Evolutionary conservation across 2,329 filamentous ascomycete species (phyloP), one percentile per base, ranked within the genome.

Genomic region (Ophiobolus disseminans): DNA sequence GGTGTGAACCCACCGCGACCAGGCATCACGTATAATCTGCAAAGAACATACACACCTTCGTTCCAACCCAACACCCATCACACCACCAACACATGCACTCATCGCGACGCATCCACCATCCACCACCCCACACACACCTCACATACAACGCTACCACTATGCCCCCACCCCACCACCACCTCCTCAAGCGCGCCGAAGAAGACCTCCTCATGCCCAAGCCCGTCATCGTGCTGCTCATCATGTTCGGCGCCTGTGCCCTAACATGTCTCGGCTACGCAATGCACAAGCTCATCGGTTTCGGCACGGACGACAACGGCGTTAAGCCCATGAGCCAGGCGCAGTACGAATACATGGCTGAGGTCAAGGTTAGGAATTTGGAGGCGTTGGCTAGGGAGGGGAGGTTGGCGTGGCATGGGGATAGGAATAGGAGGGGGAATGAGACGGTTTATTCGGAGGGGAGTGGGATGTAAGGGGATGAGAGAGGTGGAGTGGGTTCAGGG

Each of bases 271-370:
- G 54, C 16, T 65, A 50, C 32, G 62, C 62, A 3, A 26, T 63
- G 6, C 53, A 63, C 30, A 44, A 45, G 7, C 46, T 48, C 11
- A 62, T 56, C 34, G 59, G 57, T 8, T 58, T 62, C 32, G 31
- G 21, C 11, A 4, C 23, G 7, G 42, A 50, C 14, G 37, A 19
- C 3, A 56, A 59, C 14, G 43, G 40, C 1, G 34, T 62, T 36
- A 60, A 53, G 40, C 50, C 44, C 0, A 34, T 48, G 13, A 48
- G 43, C 1, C 31, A 16, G 3, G 57, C 52, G n/a, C 62, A 65
- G 31, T 49, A 49, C 14, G 48, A 54, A 11, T 65, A 65, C 21
- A 65, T 65, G 62, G 49, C 57, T 3, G 59, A 59, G 28, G 61
- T 65, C 10, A 36, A 56, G 22, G 28, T 47, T 0, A 36, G 55